phyloP scores from a whole-genome alignment of 305 asterid genomes.

The Rubia tinctorum region DNA sequence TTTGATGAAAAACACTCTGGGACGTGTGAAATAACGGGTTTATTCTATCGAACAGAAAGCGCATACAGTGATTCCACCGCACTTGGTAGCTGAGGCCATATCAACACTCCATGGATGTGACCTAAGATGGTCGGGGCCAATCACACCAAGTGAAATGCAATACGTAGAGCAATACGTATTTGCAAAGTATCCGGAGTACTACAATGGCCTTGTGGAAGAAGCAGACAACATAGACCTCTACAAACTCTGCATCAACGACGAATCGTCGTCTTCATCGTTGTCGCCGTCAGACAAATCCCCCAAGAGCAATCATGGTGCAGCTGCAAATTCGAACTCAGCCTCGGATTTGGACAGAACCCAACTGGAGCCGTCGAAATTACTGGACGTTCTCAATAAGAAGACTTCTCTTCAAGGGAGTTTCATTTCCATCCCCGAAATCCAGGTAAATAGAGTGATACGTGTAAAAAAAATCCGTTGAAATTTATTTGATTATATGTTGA shows the following conservation, averaged over 20 bases:
- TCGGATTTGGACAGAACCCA: constrained; percentile 40
- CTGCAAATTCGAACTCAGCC: constrained; percentile 22
- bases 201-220: constrained; percentile 54
- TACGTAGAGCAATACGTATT: constrained; percentile 74
- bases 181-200: constrained; percentile 78
- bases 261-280: constrained; percentile 5
- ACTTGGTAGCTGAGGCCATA: constrained; percentile 82
- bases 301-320: constrained; percentile 15
- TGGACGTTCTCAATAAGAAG: constrained; percentile 50
- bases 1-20: background rate
- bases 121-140: constrained; percentile 92
- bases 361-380: constrained; percentile 60
- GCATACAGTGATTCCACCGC: constrained; percentile 70
- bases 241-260: constrained; percentile 36
- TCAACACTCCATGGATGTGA: constrained; percentile 77
- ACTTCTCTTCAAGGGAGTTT: constrained; percentile 52
- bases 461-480: background rate
- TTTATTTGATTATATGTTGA: too few relatives aligned
- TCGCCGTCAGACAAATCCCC: constrained; percentile 18
- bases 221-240: constrained; percentile 35
- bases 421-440: constrained; percentile 81
- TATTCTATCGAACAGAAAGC: constrained; percentile 55
- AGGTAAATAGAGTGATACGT: constrained; percentile 22
- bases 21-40: too few relatives aligned
- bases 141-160: constrained; percentile 74